These are phyloP conservation scores for Microcyclospora pomicola DNA, from an alignment of 2,329 filamentous ascomycete genomes.

Conservation along the genomic window DNA sequence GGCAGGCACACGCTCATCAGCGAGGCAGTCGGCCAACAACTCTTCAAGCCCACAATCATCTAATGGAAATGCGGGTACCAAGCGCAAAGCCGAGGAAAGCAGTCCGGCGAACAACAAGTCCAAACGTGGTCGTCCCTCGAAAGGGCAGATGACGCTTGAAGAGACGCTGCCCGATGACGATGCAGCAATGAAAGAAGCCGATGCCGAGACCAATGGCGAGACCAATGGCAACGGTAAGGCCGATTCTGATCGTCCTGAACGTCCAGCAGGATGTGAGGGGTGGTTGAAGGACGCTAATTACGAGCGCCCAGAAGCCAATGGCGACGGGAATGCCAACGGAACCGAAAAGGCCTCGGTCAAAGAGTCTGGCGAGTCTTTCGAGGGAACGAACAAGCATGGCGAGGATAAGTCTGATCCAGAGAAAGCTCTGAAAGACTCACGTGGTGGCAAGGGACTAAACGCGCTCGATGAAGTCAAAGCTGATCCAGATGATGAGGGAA, in stretches of 20 bases:
- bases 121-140: slow-evolving; percentile 32
- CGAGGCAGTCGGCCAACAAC: slow-evolving; percentile 9
- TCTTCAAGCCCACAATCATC: slow-evolving; percentile 11
- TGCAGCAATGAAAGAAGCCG: slow-evolving; percentile 4
- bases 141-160: slow-evolving; percentile 40
- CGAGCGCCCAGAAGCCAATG: slow-evolving; percentile 4
- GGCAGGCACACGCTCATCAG: slow-evolving; percentile 20
- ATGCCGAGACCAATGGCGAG: slow-evolving; percentile 13
- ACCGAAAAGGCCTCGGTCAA: slow-evolving; percentile 1
- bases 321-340: slow-evolving; percentile 1
- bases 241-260: slow-evolving; percentile 2
- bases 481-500: slow-evolving; percentile 16
- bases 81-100: slow-evolving; percentile 21
- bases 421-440: slow-evolving; percentile 11
- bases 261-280: slow-evolving; percentile 5
- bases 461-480: slow-evolving; percentile 19
- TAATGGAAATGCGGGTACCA: slow-evolving; percentile 12
- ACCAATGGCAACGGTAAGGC: slow-evolving; percentile 3
- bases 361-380: slow-evolving; percentile 8
- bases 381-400: slow-evolving; percentile 16
- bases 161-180: slow-evolving; percentile 33
- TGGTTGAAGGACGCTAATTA: slow-evolving; percentile 7
- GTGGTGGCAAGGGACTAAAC: slow-evolving; percentile 7
- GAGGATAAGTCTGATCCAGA: slow-evolving; percentile 14
- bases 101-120: slow-evolving; percentile 17